Percentiles rank a stretch among this genome's conserved stretches.
phyloP scores from a whole-genome alignment of 148 eudicot species.

The Pouteria glomerata region DNA sequence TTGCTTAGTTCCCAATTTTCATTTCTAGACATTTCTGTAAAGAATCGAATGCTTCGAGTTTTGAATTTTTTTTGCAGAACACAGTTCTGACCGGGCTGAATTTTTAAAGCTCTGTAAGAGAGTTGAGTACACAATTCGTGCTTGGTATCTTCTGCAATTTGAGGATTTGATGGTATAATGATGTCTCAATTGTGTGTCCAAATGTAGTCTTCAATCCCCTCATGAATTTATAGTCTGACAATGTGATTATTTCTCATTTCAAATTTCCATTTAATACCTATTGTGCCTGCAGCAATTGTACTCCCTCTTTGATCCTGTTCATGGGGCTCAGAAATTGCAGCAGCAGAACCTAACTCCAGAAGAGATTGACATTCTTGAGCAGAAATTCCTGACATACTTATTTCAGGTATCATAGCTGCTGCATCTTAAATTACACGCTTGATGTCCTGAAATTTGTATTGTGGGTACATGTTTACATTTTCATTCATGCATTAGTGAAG shows the following conservation, averaged over 20 bases:
- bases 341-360: slow-evolving; percentile 69
- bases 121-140: slow-evolving; percentile 77
- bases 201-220: neutral
- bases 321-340: slow-evolving; percentile 77
- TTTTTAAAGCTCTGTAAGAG: slow-evolving; percentile 82
- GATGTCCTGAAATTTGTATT: no score
- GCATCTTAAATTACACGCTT: no score
- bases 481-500: no score
- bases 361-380: slow-evolving; percentile 80
- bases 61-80: slow-evolving; percentile 36
- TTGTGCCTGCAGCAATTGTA: slow-evolving; percentile 65
- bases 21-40: neutral
- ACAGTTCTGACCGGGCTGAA: slow-evolving; percentile 57
- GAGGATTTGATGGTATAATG: slow-evolving; percentile 81
- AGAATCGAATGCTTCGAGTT: neutral
- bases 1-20: neutral
- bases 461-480: no score
- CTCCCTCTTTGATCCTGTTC: slow-evolving; percentile 85
- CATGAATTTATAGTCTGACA: neutral
- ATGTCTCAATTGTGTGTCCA: neutral
- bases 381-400: slow-evolving; percentile 70
- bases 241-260: neutral
- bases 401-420: slow-evolving; percentile 45
- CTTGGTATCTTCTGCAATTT: slow-evolving; percentile 83
- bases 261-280: neutral